A percentile compares a stretch with the other conserved stretches of the same genome.
Conservation (phyloP, 257 asterid species). For the Euphrasia confusa region DNA sequence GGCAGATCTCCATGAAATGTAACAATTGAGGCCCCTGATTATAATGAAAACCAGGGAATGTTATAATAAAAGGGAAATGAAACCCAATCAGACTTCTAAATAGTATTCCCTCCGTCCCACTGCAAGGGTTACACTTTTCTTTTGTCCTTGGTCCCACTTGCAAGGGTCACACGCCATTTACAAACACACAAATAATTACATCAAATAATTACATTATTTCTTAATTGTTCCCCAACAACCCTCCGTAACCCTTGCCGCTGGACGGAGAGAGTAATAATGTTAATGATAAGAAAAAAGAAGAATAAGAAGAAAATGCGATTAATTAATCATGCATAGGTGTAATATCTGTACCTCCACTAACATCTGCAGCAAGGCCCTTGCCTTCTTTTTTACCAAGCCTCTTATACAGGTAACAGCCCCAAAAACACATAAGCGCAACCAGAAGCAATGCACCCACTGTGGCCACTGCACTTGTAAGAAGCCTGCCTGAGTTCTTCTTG, state of each 20-base stretch:
- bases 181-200: no score
- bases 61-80: conserved; percentile 14
- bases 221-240: no score
- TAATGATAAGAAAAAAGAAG: not conserved
- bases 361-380: conserved; percentile 72
- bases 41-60: conserved; percentile 10
- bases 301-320: not conserved
- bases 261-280: not conserved
- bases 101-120: not conserved
- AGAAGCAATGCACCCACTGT: conserved; percentile 89
- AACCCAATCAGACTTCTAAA: not conserved
- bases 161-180: no score
- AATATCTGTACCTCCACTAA: conserved; percentile 67
- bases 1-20: conserved; percentile 90
- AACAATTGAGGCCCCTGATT: conserved; percentile 73
- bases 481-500: conserved; percentile 78
- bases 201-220: no score
- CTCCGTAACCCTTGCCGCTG: no score
- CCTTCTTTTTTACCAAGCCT: conserved; percentile 72
- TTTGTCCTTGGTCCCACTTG: no score
- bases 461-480: conserved; percentile 85
- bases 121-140: no score
- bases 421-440: conserved; percentile 93
- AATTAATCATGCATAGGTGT: conserved; percentile 21
- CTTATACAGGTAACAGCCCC: conserved; percentile 86